Evolutionary conservation across 257 asterid genomes (phyloP).

Genomic region (Penstemon eatonii): DNA sequence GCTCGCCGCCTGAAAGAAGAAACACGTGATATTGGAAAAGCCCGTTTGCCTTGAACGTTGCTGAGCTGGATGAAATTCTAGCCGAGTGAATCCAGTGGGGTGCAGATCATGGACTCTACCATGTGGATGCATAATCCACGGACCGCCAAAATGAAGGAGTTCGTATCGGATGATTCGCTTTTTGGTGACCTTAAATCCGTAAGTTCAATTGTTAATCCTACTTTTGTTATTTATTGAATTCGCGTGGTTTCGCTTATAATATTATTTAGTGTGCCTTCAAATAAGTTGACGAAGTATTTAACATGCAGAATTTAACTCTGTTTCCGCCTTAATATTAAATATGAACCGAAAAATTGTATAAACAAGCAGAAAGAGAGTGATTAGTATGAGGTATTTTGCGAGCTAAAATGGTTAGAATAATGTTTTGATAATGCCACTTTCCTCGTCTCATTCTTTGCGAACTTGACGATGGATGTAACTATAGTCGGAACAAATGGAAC

Average conservation of each 20-base stretch:
- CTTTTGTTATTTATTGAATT: too few species aligned
- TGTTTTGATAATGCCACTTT: slow-evolving; percentile 44
- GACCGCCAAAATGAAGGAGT: slow-evolving; percentile 64
- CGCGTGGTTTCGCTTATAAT: too few species aligned
- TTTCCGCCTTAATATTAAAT: too few species aligned
- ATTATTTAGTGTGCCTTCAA: too few species aligned
- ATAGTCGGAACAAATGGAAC: slow-evolving; percentile 57
- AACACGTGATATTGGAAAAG: slow-evolving; percentile 70
- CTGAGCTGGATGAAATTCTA: slow-evolving; percentile 58
- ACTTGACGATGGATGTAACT: slow-evolving; percentile 61
- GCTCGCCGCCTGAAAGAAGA: slow-evolving; percentile 68
- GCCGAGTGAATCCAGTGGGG: slow-evolving; percentile 72
- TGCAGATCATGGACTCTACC: slow-evolving; percentile 82
- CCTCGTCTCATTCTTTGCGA: slow-evolving; percentile 67
- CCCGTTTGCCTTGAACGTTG: slow-evolving; percentile 60
- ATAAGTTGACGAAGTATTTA: too few species aligned
- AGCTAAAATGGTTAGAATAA: too few species aligned
- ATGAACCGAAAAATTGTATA: too few species aligned
- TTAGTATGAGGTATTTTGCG: too few species aligned
- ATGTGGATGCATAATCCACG: slow-evolving; percentile 93
- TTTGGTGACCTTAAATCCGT: slow-evolving; percentile 77
- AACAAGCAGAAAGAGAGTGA: too few species aligned
- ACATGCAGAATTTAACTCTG: too few species aligned
- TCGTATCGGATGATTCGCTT: slow-evolving; percentile 40
- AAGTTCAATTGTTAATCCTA: slow-evolving; percentile 12